Evolutionary conservation across 768 basidiomycete species (phyloP).

Genomic region (Tricholoma terreum): DNA sequence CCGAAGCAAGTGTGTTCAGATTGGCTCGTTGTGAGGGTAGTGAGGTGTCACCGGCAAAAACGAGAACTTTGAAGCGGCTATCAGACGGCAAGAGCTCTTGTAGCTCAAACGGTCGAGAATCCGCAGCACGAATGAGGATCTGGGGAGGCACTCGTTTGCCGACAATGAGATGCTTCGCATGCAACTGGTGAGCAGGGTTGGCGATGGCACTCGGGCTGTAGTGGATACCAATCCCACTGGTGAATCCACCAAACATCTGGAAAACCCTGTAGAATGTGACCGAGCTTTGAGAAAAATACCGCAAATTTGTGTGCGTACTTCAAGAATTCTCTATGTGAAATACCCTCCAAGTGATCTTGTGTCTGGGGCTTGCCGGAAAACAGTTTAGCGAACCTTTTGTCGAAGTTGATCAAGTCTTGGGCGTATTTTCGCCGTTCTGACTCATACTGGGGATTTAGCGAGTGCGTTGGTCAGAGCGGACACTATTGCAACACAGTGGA

Average conservation of each 20-base stretch:
- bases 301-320: constrained; percentile 24
- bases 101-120: constrained; percentile 47
- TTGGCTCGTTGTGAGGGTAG: constrained; percentile 25
- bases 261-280: constrained; percentile 35
- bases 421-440: constrained; percentile 65
- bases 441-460: constrained; percentile 49
- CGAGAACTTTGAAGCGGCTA: constrained; percentile 51
- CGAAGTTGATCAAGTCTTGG: constrained; percentile 69
- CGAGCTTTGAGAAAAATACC: background rate
- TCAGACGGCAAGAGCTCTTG: constrained; percentile 53
- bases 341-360: constrained; percentile 41
- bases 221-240: constrained; percentile 52
- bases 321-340: constrained; percentile 53
- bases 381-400: constrained; percentile 60
- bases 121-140: constrained; percentile 46
- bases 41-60: constrained; percentile 48
- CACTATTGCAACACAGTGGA: background rate
- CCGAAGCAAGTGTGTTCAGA: constrained; percentile 30
- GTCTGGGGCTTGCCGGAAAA: constrained; percentile 68
- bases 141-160: constrained; percentile 55
- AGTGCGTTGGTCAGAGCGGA: background rate
- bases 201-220: constrained; percentile 50
- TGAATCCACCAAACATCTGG: constrained; percentile 52
- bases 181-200: constrained; percentile 30
- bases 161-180: constrained; percentile 39